Evolutionary conservation across 2,329 filamentous ascomycete genomes (phyloP).

Genomic region (Coniochaeta sp.): DNA sequence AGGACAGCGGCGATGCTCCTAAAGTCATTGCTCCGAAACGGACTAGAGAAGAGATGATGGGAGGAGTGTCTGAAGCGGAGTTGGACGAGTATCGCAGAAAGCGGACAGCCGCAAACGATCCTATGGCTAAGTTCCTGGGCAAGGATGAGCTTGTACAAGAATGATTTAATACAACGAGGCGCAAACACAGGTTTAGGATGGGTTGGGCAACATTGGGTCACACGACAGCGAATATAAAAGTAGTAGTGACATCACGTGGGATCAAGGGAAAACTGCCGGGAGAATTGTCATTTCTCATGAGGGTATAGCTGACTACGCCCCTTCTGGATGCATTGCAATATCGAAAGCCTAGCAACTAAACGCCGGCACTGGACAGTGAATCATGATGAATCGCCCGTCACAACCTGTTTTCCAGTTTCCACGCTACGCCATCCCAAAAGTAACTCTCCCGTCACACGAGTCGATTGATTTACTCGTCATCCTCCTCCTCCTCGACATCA

Average conservation of each 20-base stretch:
- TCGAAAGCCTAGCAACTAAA: slow-evolving; percentile 4
- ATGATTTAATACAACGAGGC: no score
- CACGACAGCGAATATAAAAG: no score
- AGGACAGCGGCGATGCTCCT: slow-evolving; percentile 7
- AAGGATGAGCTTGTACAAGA: slow-evolving; percentile 58
- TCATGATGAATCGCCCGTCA: slow-evolving; percentile 11
- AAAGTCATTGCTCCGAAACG: slow-evolving; percentile 53
- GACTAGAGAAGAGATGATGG: slow-evolving; percentile 70
- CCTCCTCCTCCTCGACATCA: slow-evolving; percentile 76
- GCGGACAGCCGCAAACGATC: slow-evolving; percentile 67
- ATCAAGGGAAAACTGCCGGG: background rate
- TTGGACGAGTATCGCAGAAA: slow-evolving; percentile 80
- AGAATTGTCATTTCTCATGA: slow-evolving; percentile 3
- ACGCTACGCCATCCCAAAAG: slow-evolving; percentile 12
- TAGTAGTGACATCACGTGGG: background rate
- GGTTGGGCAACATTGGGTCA: no score
- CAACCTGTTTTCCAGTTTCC: slow-evolving; percentile 17
- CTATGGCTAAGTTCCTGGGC: slow-evolving; percentile 76
- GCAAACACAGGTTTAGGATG: no score
- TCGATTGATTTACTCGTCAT: slow-evolving; percentile 55
- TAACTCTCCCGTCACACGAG: slow-evolving; percentile 4
- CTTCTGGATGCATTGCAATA: slow-evolving; percentile 1
- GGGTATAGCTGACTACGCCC: slow-evolving; percentile 2
- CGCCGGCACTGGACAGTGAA: slow-evolving; percentile 6
- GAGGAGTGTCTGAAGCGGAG: slow-evolving; percentile 73